phyloP scores from a whole-genome alignment of 345 rosid genomes.

The Salix caprea region DNA sequence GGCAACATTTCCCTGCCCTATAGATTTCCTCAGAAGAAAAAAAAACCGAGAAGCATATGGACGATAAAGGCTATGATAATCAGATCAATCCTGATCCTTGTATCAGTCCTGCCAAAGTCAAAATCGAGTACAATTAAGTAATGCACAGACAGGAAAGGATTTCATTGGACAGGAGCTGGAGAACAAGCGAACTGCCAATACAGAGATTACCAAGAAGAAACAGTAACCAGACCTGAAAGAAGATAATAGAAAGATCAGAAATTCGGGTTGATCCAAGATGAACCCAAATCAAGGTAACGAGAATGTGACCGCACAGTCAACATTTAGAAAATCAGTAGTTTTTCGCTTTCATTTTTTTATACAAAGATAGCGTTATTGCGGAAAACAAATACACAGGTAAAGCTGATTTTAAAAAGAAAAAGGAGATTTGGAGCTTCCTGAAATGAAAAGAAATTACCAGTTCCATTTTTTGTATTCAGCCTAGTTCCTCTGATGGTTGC shows the following conservation, averaged over 20 bases:
- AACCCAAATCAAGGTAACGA: too few species aligned
- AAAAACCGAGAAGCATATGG: not conserved
- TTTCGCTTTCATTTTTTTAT: too few species aligned
- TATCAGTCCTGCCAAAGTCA: conserved; percentile 9
- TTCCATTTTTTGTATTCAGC: too few species aligned
- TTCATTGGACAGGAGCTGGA: not conserved
- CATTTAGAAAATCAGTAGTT: too few species aligned
- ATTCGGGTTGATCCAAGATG: not conserved
- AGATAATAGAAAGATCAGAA: not conserved
- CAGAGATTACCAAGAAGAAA: conserved; percentile 2
- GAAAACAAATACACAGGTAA: too few species aligned
- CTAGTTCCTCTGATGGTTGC: too few species aligned
- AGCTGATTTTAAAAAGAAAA: too few species aligned
- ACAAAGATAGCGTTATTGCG: too few species aligned
- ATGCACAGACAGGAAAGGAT: conserved; percentile 22
- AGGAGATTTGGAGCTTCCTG: too few species aligned
- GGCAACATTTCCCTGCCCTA: conserved; percentile 11
- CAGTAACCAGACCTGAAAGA: conserved; percentile 15
- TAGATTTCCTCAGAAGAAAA: conserved; percentile 1
- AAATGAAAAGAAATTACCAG: too few species aligned
- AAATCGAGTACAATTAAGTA: conserved; percentile 18
- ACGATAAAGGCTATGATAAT: conserved; percentile 7
- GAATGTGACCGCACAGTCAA: too few species aligned
- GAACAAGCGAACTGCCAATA: not conserved
- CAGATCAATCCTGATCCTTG: not conserved